Percentiles rank a stretch among this genome's conserved stretches.
Evolutionary conservation across 2,329 filamentous ascomycete species (phyloP).

Genomic region (Capronia americana): DNA sequence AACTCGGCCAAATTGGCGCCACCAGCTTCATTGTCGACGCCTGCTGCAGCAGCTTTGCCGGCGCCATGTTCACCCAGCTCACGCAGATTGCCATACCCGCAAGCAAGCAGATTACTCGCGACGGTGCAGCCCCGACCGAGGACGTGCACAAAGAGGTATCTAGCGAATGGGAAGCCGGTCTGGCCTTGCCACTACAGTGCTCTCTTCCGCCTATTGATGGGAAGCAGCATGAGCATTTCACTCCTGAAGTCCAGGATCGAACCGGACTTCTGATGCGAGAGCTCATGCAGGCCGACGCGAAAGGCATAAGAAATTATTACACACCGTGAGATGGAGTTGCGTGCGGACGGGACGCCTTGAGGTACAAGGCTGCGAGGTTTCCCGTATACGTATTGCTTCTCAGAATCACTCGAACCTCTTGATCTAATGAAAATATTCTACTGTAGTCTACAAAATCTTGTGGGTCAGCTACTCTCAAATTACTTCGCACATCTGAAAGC

Average conservation of each 20-base stretch:
- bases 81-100: background rate
- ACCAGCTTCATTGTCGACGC: background rate
- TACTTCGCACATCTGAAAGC: too few species aligned
- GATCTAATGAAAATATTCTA: too few species aligned
- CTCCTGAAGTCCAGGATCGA: background rate
- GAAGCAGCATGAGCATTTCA: background rate
- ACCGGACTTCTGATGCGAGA: background rate
- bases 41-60: background rate
- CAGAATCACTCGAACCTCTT: too few species aligned
- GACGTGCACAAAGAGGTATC: background rate
- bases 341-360: background rate
- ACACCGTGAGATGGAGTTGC: background rate
- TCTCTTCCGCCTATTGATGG: slow-evolving; percentile 1
- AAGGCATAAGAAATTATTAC: background rate
- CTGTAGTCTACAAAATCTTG: too few species aligned
- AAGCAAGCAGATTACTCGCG: background rate
- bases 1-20: background rate
- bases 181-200: background rate
- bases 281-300: background rate
- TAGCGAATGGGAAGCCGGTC: background rate
- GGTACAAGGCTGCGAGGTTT: background rate
- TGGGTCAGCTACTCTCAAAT: too few species aligned
- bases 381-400: background rate
- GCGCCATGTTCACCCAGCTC: background rate
- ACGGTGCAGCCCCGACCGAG: background rate